Evolutionary conservation across 1,139 yeast species (phyloP).

Genomic region (Geotrichum restrictum): DNA sequence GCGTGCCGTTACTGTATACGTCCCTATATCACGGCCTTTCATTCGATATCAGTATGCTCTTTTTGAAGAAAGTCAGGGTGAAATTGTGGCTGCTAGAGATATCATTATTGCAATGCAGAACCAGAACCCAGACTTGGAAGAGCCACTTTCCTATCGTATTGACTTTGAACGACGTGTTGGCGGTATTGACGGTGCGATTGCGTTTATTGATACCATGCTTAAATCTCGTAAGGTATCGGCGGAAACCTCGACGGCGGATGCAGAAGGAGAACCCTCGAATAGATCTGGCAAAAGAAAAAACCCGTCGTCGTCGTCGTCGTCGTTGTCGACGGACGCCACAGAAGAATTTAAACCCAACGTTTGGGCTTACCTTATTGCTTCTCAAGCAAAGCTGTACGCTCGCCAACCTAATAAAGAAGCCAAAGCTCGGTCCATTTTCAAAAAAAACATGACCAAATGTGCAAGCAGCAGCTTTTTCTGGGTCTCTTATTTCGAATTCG

Average conservation of each 20-base stretch:
- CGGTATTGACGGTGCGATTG: constrained; percentile 24
- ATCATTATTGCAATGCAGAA: constrained; percentile 28
- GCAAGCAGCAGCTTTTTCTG: constrained; percentile 27
- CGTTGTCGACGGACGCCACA: not conserved
- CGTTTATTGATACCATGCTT: constrained; percentile 25
- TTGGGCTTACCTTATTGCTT: constrained; percentile 10
- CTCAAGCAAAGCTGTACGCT: constrained; percentile 15
- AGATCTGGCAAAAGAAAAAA: too few relatives aligned
- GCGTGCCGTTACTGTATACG: constrained; percentile 35
- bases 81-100: constrained; percentile 34
- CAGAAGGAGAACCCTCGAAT: too few relatives aligned
- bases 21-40: constrained; percentile 36
- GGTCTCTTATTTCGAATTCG: constrained; percentile 37
- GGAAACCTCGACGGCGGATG: constrained; percentile 2
- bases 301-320: not conserved
- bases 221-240: not conserved
- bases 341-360: constrained; percentile 5
- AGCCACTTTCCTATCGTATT: constrained; percentile 25
- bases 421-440: constrained; percentile 12
- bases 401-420: constrained; percentile 4
- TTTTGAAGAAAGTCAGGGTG: constrained; percentile 37
- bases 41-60: constrained; percentile 38
- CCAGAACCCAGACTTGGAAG: constrained; percentile 14
- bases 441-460: constrained; percentile 12
- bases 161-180: constrained; percentile 30